Evolutionary conservation across 805 yeast genomes (phyloP).

Genomic region (Saccharomycopsis amapae): DNA sequence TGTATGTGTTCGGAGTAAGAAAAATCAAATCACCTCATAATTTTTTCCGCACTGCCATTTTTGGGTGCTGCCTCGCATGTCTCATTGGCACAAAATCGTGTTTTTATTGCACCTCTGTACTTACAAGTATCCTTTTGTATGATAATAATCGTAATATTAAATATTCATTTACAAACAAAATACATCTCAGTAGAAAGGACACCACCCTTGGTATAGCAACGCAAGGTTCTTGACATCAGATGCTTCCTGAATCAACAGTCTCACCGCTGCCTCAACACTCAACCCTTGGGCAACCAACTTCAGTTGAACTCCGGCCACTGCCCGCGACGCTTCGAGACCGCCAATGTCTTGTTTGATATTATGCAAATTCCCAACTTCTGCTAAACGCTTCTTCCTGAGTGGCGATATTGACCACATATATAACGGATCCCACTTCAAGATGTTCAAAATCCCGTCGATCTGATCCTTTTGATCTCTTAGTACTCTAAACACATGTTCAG

Average conservation of each 20-base stretch:
- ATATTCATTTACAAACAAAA: background rate
- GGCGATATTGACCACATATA: conserved; percentile 90
- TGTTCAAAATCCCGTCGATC: conserved; percentile 76
- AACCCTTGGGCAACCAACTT: conserved; percentile 62
- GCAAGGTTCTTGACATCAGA: conserved; percentile 60
- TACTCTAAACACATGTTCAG: conserved; percentile 67
- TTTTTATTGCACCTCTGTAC: background rate
- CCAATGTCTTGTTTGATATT: conserved; percentile 30
- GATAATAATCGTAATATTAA: background rate
- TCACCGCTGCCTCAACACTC: conserved; percentile 76
- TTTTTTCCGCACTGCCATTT: no score
- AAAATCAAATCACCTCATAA: no score
- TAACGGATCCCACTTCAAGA: conserved; percentile 84
- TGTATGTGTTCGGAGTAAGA: no score
- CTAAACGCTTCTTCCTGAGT: conserved; percentile 48
- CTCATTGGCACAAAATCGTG: background rate
- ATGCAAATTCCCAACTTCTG: conserved; percentile 26
- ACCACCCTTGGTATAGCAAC: conserved; percentile 77
- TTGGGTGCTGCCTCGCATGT: no score
- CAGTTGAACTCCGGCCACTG: conserved; percentile 61
- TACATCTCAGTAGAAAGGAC: conserved; percentile 51
- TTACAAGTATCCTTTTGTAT: background rate
- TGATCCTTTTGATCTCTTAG: conserved; percentile 58
- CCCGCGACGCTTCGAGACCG: conserved; percentile 74
- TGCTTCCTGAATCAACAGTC: conserved; percentile 76